phyloP scores from a whole-genome alignment of 371 early-diverging fungal genomes.

The Mucor piriformis region DNA sequence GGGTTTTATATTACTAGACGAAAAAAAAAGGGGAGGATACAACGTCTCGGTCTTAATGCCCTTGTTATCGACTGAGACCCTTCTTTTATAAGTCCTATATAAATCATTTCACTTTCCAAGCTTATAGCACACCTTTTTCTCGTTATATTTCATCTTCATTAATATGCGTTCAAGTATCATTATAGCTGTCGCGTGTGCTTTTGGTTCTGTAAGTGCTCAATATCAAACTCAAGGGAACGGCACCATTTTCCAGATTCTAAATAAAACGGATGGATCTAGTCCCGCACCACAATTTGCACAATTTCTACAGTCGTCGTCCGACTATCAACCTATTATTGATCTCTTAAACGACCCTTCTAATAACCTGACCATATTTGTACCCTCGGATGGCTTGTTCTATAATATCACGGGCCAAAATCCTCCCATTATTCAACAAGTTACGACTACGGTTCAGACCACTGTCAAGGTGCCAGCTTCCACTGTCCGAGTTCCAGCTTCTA shows the following conservation, averaged over 20 bases:
- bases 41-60: background rate
- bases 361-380: slow-evolving; percentile 38
- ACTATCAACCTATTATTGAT: slow-evolving; percentile 30
- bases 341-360: slow-evolving; percentile 25
- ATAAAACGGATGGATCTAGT: slow-evolving; percentile 28
- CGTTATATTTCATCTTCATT: background rate
- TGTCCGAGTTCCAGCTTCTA: background rate
- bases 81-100: background rate
- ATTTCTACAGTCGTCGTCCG: slow-evolving; percentile 29
- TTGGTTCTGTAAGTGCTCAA: background rate
- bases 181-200: background rate
- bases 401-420: slow-evolving; percentile 3
- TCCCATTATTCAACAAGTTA: background rate
- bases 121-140: too few species aligned
- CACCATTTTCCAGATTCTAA: slow-evolving; percentile 33
- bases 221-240: background rate
- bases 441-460: background rate
- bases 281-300: slow-evolving; percentile 34
- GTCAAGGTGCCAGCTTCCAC: background rate
- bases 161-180: background rate
- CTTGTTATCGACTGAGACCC: slow-evolving; percentile 1
- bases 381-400: slow-evolving; percentile 28
- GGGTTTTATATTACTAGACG: background rate
- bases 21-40: background rate
- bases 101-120: too few species aligned